Percentiles rank a stretch among this genome's conserved stretches.
phyloP scores from a whole-genome alignment of 2,329 filamentous ascomycete species.

The Ilyonectria sp. region DNA sequence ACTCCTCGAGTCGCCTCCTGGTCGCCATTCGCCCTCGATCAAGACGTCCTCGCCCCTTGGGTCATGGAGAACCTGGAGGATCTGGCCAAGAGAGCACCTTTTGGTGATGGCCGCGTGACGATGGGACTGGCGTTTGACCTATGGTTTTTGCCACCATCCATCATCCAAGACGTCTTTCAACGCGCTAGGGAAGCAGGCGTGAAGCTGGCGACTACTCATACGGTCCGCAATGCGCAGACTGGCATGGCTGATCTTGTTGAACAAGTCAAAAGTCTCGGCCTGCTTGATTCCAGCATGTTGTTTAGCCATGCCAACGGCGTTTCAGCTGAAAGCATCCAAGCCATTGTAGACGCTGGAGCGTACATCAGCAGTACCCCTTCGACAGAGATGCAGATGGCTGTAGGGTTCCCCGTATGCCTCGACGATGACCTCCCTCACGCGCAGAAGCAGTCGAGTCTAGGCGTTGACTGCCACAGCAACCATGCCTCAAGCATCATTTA shows the following conservation, averaged over 20 bases:
- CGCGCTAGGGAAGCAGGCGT: conserved; percentile 1
- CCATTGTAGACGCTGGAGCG: conserved; percentile 4
- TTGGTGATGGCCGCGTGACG: too few species aligned
- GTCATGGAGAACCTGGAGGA: too few species aligned
- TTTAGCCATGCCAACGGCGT: conserved; percentile 26
- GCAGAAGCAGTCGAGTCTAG: conserved; percentile 6
- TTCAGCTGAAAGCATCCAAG: background rate
- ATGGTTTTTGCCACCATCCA: too few species aligned
- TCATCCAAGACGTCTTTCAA: background rate
- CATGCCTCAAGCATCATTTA: conserved; percentile 13
- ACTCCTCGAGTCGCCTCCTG: too few species aligned
- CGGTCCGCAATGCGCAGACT: background rate
- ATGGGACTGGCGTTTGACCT: too few species aligned
- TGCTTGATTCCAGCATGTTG: conserved; percentile 20
- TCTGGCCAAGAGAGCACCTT: too few species aligned
- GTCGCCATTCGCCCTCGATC: too few species aligned
- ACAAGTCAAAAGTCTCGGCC: background rate
- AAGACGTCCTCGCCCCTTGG: too few species aligned
- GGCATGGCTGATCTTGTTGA: conserved; percentile 6
- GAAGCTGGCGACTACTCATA: background rate
- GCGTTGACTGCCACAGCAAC: conserved; percentile 20
- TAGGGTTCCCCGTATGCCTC: conserved; percentile 21
- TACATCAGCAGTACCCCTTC: conserved; percentile 27
- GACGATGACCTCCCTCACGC: conserved; percentile 7
- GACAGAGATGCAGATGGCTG: conserved; percentile 32